These are phyloP conservation scores for Scleroderma bovista DNA, from an alignment of 768 basidiomycete genomes.

Conservation along the genomic window DNA sequence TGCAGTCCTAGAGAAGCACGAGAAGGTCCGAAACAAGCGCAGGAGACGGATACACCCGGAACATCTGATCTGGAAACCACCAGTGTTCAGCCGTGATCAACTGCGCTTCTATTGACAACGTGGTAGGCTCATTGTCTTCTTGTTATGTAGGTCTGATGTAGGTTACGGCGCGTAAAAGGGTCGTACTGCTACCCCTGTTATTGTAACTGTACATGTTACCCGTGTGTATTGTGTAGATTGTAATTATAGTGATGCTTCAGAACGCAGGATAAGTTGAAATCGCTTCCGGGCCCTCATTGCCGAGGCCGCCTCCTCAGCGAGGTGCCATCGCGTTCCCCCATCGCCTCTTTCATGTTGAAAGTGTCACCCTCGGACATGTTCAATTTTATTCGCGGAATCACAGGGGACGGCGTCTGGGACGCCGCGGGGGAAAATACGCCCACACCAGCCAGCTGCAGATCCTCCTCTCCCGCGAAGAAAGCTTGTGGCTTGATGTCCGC, in stretches of 20 bases:
- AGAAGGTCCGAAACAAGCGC: slow-evolving; percentile 75
- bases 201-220: slow-evolving; percentile 6
- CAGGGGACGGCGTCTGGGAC: slow-evolving; percentile 63
- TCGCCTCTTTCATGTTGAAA: slow-evolving; percentile 10
- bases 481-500: slow-evolving; percentile 28
- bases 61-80: slow-evolving; percentile 90
- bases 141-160: slow-evolving; percentile 16
- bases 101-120: slow-evolving; percentile 53
- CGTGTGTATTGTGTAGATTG: slow-evolving; percentile 5
- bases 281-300: background rate
- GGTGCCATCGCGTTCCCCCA: slow-evolving; percentile 7
- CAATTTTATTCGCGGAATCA: slow-evolving; percentile 35
- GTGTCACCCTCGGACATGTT: slow-evolving; percentile 9
- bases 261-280: background rate
- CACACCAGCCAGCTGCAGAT: slow-evolving; percentile 58
- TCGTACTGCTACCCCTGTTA: slow-evolving; percentile 4
- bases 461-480: slow-evolving; percentile 48
- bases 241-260: background rate
- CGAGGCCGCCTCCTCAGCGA: slow-evolving; percentile 18
- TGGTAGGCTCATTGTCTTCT: background rate
- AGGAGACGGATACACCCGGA: slow-evolving; percentile 75
- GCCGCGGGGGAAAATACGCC: slow-evolving; percentile 69
- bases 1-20: slow-evolving; percentile 84
- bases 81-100: slow-evolving; percentile 86
- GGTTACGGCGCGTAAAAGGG: background rate